phyloP scores from a whole-genome alignment of 2,329 filamentous ascomycete species.

The Fusarium veterinarium region DNA sequence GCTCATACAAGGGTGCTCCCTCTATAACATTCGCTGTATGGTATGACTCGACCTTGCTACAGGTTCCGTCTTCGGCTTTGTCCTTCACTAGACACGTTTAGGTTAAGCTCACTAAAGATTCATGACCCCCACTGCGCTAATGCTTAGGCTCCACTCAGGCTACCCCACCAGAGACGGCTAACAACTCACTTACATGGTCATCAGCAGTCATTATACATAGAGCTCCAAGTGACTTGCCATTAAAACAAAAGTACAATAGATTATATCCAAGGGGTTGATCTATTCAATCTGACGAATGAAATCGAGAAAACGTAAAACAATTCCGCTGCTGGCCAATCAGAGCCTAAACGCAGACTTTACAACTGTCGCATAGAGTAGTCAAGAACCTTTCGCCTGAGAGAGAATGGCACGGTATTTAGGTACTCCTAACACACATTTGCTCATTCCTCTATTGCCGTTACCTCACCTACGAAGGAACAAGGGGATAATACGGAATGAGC shows the following conservation, averaged over 20 bases:
- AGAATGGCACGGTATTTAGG: background rate
- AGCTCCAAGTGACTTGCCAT: background rate
- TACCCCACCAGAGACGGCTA: slow-evolving; percentile 4
- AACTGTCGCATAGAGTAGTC: background rate
- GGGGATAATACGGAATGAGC: background rate
- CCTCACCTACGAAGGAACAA: background rate
- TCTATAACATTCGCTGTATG: background rate
- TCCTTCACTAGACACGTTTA: background rate
- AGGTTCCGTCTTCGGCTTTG: slow-evolving; percentile 43
- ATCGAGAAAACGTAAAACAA: background rate
- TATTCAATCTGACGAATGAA: background rate
- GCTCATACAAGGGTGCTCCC: slow-evolving; percentile 4
- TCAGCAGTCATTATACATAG: background rate
- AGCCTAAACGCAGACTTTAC: background rate
- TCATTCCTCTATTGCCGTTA: background rate
- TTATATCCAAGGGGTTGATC: too few species aligned
- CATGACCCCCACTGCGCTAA: slow-evolving; percentile 11
- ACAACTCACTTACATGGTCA: slow-evolving; percentile 15
- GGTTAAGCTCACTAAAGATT: background rate
- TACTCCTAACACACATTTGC: background rate
- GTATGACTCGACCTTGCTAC: slow-evolving; percentile 38
- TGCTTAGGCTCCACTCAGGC: background rate
- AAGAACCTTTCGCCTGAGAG: background rate
- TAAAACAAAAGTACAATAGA: background rate
- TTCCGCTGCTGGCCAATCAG: background rate